Evolutionary conservation across 2,329 filamentous ascomycete genomes (phyloP), one percentile per base, ranked within the genome.

Genomic region (Colletotrichum liriopes): DNA sequence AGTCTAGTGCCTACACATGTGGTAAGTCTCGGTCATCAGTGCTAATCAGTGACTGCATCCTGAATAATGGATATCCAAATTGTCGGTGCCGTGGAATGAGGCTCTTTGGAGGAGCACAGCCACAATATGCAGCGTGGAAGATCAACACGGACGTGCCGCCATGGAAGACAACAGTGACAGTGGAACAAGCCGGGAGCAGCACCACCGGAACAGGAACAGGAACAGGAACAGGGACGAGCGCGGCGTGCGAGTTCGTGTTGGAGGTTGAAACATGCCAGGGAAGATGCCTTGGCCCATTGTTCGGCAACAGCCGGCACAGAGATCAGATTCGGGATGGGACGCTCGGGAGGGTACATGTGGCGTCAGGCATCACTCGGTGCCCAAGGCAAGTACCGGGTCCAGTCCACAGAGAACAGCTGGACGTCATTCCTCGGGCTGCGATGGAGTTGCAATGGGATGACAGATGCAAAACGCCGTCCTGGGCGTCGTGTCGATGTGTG

Each of bases 291-390:
- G 66, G 47, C 26, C 64, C 12, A 45, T 39, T 59, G 65, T 49
- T 72, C 65, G 65, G 65, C 69, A 58, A 58, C 26, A 72, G 37
- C 52, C 65, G 65, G 51, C 37, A 52, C n/a, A 71, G 49, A 58
- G 58, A 45, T 68, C 59, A 63, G 52, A 59, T 16, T 20, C 9
- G 29, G 58, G 56, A 43, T 71, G 39, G 58, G 68, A 67, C 54
- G 64, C 26, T 62, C 37, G 16, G 32, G 26, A 29, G 26, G 58
- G 58, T 59, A 72, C 56, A 32, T 29, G 29, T 23, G n/a, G 16
- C 43, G 23, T 62, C 51, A 29, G 68, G 58, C n/a, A 51, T 23
- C 32, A 18, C 9, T 59, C 18, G 58, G 49, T 68, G 49, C 35
- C 65, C 23, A 59, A 47, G 16, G 52, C 20, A 60, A 16, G 58